Percentiles rank a stretch among this genome's conserved stretches.
Conservation (phyloP, 495 filamentous ascomycete species). For the Daldinia childiae region DNA sequence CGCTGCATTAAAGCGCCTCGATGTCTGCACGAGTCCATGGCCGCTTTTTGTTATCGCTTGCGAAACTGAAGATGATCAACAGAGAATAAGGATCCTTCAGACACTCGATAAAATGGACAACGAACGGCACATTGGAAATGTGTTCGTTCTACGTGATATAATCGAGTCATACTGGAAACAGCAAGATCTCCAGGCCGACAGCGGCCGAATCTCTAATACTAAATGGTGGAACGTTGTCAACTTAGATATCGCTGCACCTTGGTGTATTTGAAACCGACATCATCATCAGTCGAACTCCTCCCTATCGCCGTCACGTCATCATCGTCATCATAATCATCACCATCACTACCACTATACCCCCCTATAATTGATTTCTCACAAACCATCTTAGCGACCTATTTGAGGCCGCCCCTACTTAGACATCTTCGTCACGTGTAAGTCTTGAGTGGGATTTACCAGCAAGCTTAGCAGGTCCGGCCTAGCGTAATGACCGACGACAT, state of each 20-base stretch:
- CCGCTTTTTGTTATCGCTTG: conserved; percentile 51
- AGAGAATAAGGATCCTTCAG: conserved; percentile 46
- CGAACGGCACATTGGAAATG: conserved; percentile 48
- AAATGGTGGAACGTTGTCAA: conserved; percentile 52
- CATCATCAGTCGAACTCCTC: conserved; percentile 1
- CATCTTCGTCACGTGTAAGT: conserved; percentile 47
- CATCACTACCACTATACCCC: neutral
- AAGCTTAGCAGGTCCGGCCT: conserved; percentile 66
- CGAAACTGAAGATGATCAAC: conserved; percentile 48
- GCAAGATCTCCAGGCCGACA: conserved; percentile 49
- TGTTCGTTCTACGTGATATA: conserved; percentile 49
- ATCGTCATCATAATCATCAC: neutral
- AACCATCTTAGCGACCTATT: neutral
- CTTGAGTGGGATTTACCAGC: conserved; percentile 52
- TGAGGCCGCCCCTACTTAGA: conserved; percentile 31
- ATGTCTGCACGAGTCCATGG: conserved; percentile 51
- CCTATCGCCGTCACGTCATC: neutral
- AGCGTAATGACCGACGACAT: conserved; percentile 62
- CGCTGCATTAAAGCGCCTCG: conserved; percentile 33
- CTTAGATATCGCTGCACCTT: conserved; percentile 44
- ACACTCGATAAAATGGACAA: conserved; percentile 48
- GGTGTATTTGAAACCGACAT: conserved; percentile 45
- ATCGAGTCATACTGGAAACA: conserved; percentile 52
- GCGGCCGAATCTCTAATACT: conserved; percentile 31
- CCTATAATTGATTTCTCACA: neutral